Evolutionary conservation across 2,329 filamentous ascomycete species (phyloP).

Genomic region (Xylaria polymorpha): DNA sequence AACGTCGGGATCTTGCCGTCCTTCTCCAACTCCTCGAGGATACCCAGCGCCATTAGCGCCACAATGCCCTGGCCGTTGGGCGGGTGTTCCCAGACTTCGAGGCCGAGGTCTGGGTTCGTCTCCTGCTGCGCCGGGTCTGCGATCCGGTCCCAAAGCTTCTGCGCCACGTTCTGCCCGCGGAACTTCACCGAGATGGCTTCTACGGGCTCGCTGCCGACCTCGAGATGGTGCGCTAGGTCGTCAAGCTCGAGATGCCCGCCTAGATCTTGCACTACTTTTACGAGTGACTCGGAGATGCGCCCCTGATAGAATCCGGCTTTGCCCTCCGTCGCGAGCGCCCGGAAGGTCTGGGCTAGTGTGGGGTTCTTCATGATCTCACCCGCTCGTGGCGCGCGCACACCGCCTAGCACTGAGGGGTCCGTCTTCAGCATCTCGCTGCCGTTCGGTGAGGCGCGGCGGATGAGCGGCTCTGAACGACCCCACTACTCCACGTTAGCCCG

Average conservation of each 20-base stretch:
- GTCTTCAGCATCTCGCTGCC: conserved; percentile 87
- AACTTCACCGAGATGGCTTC: conserved; percentile 87
- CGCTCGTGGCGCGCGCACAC: conserved; percentile 77
- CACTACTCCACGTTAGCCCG: conserved; percentile 67
- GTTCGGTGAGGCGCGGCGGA: conserved; percentile 84
- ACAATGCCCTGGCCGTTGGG: conserved; percentile 97
- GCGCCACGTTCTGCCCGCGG: conserved; percentile 66
- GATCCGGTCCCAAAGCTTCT: conserved; percentile 43
- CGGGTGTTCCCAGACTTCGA: conserved; percentile 95
- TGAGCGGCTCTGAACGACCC: conserved; percentile 69
- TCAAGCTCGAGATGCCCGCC: conserved; percentile 83
- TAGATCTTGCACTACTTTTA: conserved; percentile 79
- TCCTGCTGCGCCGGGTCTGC: conserved; percentile 48
- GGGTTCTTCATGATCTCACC: conserved; percentile 94
- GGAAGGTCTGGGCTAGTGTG: conserved; percentile 82
- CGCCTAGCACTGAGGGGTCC: conserved; percentile 74
- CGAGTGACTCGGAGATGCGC: conserved; percentile 80
- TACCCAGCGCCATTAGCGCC: conserved; percentile 92
- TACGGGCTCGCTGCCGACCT: conserved; percentile 77
- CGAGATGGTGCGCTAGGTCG: conserved; percentile 81
- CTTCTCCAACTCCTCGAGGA: conserved; percentile 86
- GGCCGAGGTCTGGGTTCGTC: conserved; percentile 60
- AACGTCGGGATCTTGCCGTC: conserved; percentile 80
- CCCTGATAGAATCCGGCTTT: conserved; percentile 94
- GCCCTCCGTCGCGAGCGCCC: conserved; percentile 79